Evolutionary conservation across 139 green algal genomes (phyloP), one percentile per base, ranked within the genome.

Genomic region (Cymbomonas tetramitiformis): DNA sequence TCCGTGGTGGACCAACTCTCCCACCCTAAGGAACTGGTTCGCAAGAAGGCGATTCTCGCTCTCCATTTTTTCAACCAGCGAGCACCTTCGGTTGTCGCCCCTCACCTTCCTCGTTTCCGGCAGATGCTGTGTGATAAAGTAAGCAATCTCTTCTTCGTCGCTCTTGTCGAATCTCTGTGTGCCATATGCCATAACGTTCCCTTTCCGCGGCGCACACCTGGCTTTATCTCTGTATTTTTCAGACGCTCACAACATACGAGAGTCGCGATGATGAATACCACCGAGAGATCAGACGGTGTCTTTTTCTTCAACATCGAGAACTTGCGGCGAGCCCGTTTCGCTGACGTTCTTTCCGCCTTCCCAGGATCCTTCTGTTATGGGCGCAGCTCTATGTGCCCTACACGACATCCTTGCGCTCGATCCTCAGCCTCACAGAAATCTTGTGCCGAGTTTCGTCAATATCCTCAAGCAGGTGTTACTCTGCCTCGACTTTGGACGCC

Each of bases 391-490:
- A 25, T 93, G 78, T 53, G 91, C 79, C 0, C 72, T 98, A 51
- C 64, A 88, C 19, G 84, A 93, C 24, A 68, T 83, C 24, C 64
- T 83, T 28, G 55, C 65, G 30, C 24, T 28, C 0, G 76, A 94
- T 52, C 57, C 84, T 2, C 52, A 47, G 6, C 58, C 70, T 18
- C 90, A 88, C 66, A 86, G 84, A 64, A 86, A 86, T 36, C 79
- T 97, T 29, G 81, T 93, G 24, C 79, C 81, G 26, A 87, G 73
- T 58, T 89, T 97, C 62, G 84, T 88, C 26, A 82, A 71, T 71
- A 95, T 98, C 31, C 68, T 98, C 18, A 96, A 95, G 68, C 90
- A 97, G 76, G n/a, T n/a, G n/a, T n/a, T n/a, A n/a, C n/a, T n/a
- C n/a, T n/a, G n/a, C n/a, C n/a, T n/a, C n/a, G n/a, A 15, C 36